Base-by-base conservation (phyloP, 805 yeast genomes). In the Starmerella bombicola region DNA sequence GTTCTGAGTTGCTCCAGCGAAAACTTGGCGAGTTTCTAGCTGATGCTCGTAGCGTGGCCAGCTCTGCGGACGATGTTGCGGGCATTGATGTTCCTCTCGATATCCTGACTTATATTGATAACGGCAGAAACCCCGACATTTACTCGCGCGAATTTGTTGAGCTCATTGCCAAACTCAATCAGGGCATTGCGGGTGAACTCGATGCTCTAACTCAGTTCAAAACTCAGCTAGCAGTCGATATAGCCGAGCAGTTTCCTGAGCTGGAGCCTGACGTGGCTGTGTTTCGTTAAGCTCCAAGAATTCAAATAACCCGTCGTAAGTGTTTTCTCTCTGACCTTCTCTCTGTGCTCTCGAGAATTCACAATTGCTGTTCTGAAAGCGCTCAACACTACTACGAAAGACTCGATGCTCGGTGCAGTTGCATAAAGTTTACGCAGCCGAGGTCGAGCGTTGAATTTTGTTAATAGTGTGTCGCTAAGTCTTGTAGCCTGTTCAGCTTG, bases 71-170 rank as follows among this genome's bases (percentile, higher is more conserved):
- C 26, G 37, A 43, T 7, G 38, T 51, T 20, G 38, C 35, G 12
- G 50, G 41, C 20, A 31, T 45, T 8, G 26, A 31, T 24, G 44
- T 59, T 3, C 95, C 95, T 1, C 59, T 80, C 29, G 95, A 86
- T 55, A 86, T 86, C n/a, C 65, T 85, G 12, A 78, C 80, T 47
- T 91, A 91, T 55, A 83, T 91, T 29, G 97, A 91, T 56, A 93
- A 84, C 55, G 98, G 98, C 2, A 68, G 98, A 51, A 91, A 91
- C 56, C 97, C 98, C 0, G 97, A 91, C 56, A 85, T 91, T 30
- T 91, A 91, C 60, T 85, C 97, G 1, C 71, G 98, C 57, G 98
- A 91, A 62, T 91, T 91, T 62, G 83, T 88, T 13, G 98, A 91
- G 57, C 82, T 88, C 26, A 80, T 91, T n/a, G 77, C 85, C 30